A percentile compares a stretch with the other conserved stretches of the same genome.
phyloP scores from a whole-genome alignment of 148 eudicot species.

The Rhododendron simsii region DNA sequence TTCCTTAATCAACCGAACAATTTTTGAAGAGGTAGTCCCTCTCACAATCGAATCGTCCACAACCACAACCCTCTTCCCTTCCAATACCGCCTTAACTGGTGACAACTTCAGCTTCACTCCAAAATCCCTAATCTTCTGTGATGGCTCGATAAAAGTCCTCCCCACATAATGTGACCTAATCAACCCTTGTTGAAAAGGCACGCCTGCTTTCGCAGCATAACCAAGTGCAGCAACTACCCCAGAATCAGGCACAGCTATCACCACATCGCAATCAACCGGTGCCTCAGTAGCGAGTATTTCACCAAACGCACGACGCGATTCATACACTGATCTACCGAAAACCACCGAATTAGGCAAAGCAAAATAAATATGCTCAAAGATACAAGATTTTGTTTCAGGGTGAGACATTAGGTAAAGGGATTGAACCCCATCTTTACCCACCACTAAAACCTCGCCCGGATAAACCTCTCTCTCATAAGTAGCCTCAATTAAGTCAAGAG shows the following conservation, averaged over 20 bases:
- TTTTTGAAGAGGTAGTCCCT: constrained; percentile 83
- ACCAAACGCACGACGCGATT: constrained; percentile 50
- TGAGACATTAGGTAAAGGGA: constrained; percentile 52
- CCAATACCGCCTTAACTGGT: constrained; percentile 52
- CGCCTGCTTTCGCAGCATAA: constrained; percentile 62
- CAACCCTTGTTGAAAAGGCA: constrained; percentile 72
- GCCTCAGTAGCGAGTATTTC: constrained; percentile 58
- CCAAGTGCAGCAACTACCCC: constrained; percentile 94
- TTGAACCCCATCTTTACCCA: constrained; percentile 68
- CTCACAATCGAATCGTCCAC: constrained; percentile 92
- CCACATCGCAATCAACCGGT: constrained; percentile 87
- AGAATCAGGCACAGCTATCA: constrained; percentile 90
- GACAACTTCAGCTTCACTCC: constrained; percentile 75
- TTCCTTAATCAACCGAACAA: constrained; percentile 74
- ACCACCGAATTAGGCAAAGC: constrained; percentile 73
- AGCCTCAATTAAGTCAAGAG: constrained; percentile 78
- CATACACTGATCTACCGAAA: constrained; percentile 74
- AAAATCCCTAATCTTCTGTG: constrained; percentile 80
- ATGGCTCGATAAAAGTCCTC: constrained; percentile 80
- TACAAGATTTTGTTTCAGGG: constrained; percentile 65
- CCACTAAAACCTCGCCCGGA: constrained; percentile 78
- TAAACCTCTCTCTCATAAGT: constrained; percentile 69
- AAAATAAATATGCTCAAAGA: constrained; percentile 92
- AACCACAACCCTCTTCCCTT: constrained; percentile 88
- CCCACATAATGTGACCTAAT: constrained; percentile 88